Percentiles rank a stretch among this genome's conserved stretches.
Evolutionary conservation across 331 rosid species (phyloP).

Genomic region (Pyrus hybrid): DNA sequence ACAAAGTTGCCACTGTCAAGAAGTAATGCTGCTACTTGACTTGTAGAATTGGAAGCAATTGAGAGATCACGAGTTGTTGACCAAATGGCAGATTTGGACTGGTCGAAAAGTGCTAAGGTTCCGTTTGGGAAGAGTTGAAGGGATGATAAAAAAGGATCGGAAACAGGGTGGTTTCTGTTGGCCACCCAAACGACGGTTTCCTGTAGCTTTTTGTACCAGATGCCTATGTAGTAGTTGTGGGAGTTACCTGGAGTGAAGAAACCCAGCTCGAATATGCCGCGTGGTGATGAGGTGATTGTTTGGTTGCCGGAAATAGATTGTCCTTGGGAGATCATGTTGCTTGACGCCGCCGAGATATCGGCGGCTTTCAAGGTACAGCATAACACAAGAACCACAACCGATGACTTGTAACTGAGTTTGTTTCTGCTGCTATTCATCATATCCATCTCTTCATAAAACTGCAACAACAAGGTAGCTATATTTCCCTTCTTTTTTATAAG

Average conservation of each 20-base stretch:
- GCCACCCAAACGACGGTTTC: constrained; percentile 35
- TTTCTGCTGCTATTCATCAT: not conserved
- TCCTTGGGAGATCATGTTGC: not conserved
- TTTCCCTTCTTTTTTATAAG: too few species aligned
- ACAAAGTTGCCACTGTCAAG: constrained; percentile 24
- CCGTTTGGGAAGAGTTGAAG: constrained; percentile 14
- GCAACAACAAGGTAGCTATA: not conserved
- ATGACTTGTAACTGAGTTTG: not conserved
- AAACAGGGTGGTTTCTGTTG: constrained; percentile 21
- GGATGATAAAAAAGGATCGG: constrained; percentile 20
- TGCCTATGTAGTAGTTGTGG: constrained; percentile 20
- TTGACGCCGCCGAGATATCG: not conserved
- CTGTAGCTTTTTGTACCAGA: constrained; percentile 23
- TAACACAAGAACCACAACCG: not conserved
- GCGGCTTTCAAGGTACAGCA: not conserved
- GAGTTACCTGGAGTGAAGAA: constrained; percentile 25
- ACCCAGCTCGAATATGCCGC: constrained; percentile 23
- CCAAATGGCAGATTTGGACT: constrained; percentile 9
- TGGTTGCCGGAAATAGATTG: constrained; percentile 16
- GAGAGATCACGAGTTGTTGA: constrained; percentile 10
- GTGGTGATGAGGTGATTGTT: constrained; percentile 11
- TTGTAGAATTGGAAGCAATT: not conserved
- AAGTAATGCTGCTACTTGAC: not conserved
- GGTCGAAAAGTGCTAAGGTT: not conserved
- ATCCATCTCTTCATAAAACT: not conserved